Base-by-base conservation (phyloP, 1,284 basidiomycete species). In the Apiotrichum mycotoxinovorans region DNA sequence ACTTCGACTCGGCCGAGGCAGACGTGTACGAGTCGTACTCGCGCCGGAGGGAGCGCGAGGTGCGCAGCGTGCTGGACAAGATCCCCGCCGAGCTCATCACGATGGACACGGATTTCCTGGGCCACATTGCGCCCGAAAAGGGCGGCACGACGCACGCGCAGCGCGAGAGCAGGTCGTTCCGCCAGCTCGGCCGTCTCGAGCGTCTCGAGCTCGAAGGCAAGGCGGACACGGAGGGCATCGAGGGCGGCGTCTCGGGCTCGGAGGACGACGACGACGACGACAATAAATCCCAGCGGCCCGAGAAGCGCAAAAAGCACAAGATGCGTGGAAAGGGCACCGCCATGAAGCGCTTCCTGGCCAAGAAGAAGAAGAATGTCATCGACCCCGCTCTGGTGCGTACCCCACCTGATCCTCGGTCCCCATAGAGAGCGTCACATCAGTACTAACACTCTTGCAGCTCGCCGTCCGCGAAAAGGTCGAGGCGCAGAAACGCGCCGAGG, bases 1-100 rank as follows among this genome's bases (percentile, higher is more conserved):
- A 96, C 80, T 97, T 94, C 72, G 95, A 98, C 75, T 89, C 88
- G 57, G 78, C 82, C 23, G 95, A 98, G 78, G 88, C 91, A 0
- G 94, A 98, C 83, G 92, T 95, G 4, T 98, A 88, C 79, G 94
- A 98, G 77, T 85, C 87, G 66, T 87, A 85, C 77, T 86, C 85
- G 58, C 82, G 87, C 18, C 78, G 92, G 56, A 81, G 90, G 50
- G 96, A 98, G 80, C 82, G 91, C 61, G 96, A 99, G 76, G 92
- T 98, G 63, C 87, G 89, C 71, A 82, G 81, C 41, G 82, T 98
- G 34, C 78, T 98, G 64, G 95, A 98, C 77, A 98, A 98, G 88
- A 87, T 98, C 61, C 88, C 89, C 78, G 88, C 92, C 4, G 93
- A 97, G 63, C 85, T 96, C 79, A 98, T 99, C 68, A 84, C 89